Conservation (phyloP, 2,329 filamentous ascomycete genomes). For the Phialemonium atrogriseum region DNA sequence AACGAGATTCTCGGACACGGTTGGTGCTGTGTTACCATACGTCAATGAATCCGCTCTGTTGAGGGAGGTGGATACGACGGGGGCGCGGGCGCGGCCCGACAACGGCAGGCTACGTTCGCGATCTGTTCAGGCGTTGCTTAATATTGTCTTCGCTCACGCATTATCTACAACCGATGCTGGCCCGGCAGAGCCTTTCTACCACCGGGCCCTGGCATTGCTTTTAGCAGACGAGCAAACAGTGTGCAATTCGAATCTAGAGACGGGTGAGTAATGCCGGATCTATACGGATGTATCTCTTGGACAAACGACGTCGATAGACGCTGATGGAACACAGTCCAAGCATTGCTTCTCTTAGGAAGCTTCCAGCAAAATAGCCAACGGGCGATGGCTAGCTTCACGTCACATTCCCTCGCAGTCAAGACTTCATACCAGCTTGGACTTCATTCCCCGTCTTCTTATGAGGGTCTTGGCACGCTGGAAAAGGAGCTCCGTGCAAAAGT, state of each 20-base stretch:
- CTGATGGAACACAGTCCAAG: slow-evolving; percentile 19
- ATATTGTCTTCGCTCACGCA: slow-evolving; percentile 20
- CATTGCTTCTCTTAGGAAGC: slow-evolving; percentile 20
- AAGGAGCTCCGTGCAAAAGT: slow-evolving; percentile 18
- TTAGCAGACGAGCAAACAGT: slow-evolving; percentile 17
- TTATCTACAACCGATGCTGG: slow-evolving; percentile 12
- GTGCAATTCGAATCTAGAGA: slow-evolving; percentile 7
- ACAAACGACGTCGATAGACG: too few relatives aligned
- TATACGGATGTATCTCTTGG: too few relatives aligned
- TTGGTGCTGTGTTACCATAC: slow-evolving; percentile 19
- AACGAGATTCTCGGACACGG: slow-evolving; percentile 18
- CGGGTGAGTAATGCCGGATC: slow-evolving; percentile 1
- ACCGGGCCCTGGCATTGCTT: slow-evolving; percentile 15
- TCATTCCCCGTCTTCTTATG: slow-evolving; percentile 20
- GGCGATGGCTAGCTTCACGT: slow-evolving; percentile 22
- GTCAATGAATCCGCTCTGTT: slow-evolving; percentile 14
- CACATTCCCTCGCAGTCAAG: slow-evolving; percentile 21
- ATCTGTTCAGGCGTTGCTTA: slow-evolving; percentile 13
- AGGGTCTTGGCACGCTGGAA: slow-evolving; percentile 12
- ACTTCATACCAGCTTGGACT: slow-evolving; percentile 24
- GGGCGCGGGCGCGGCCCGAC: not conserved
- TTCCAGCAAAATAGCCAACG: slow-evolving; percentile 26
- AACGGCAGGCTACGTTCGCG: not conserved
- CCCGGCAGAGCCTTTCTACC: slow-evolving; percentile 18
- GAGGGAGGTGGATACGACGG: slow-evolving; percentile 9